Conservation (phyloP, 257 asterid species). For the Solanum rostratum region DNA sequence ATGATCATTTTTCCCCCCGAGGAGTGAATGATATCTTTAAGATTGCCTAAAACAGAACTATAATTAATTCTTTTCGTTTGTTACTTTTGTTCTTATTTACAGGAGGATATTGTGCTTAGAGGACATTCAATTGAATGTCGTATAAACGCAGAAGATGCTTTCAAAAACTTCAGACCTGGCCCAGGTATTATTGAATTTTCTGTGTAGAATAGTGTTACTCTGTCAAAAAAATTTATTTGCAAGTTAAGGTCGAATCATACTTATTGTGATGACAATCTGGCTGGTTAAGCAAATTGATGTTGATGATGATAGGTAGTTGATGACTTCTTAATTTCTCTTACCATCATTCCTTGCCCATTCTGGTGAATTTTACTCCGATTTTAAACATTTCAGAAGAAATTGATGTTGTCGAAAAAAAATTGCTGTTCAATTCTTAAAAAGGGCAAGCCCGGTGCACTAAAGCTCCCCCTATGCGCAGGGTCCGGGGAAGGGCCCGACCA, state of each 20-base stretch:
- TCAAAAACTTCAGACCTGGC: conserved; percentile 96
- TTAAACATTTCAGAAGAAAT: neutral
- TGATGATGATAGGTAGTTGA: neutral
- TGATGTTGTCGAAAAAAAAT: neutral
- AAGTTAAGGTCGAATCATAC: neutral
- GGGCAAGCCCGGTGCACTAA: too few relatives aligned
- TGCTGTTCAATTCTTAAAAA: neutral
- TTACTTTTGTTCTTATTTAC: conserved; percentile 4
- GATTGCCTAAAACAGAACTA: neutral
- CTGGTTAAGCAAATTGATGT: neutral
- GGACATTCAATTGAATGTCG: conserved; percentile 99
- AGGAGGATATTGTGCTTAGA: conserved; percentile 84
- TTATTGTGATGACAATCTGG: neutral
- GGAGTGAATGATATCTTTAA: neutral
- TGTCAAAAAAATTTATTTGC: neutral
- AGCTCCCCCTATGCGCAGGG: too few relatives aligned
- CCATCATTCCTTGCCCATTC: neutral
- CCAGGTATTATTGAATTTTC: conserved; percentile 9
- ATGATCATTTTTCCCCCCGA: neutral
- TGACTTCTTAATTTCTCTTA: neutral
- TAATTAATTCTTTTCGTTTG: neutral
- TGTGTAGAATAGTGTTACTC: neutral
- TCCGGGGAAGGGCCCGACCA: too few relatives aligned
- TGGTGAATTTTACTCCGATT: neutral
- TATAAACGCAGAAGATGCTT: conserved; percentile 97